Evolutionary conservation across 176 grass and related monocot species (phyloP), one percentile per base, ranked within the genome.

Genomic region (Eleusine indica): DNA sequence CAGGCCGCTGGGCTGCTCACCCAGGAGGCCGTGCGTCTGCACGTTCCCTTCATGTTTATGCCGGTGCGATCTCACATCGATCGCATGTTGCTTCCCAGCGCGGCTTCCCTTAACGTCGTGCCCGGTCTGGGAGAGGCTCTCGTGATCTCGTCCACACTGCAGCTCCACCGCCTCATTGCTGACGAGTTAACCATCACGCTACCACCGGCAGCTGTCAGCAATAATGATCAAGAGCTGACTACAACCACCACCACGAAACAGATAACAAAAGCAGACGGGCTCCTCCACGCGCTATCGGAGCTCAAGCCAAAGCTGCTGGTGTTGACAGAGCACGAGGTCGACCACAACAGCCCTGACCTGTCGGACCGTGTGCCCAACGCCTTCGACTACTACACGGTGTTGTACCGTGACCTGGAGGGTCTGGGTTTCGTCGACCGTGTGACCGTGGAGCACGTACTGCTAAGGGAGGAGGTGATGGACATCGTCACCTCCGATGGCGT

Each of bases 261-360:
- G 22, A 41, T 75, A 17, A 61, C 51, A 2, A 82, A 42, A 52
- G 79, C 85, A 2, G 88, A 93, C 56, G 69, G 62, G 64, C 73
- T 97, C 35, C 87, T 97, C 21, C 60, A 4, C 6, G 32, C 56
- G 9, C 82, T 97, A 10, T 41, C n/a, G 19, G 70, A 44, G 13
- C 65, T 87, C 37, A 66, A 70, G 41, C 94, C 89, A 12, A 97
- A 90, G 81, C 41, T 97, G 43, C 32, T 90, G 79, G 72, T 97
- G 35, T 11, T 97, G 68, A 91, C 89, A 5, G 89, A 97, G 82
- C 89, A 94, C 70, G 91, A 94, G 37, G 84, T 91, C 4, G 74
- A 88, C 76, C 94, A 94, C 89, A 97, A 91, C 10, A 43, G 49
- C 0, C 30, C 37, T 9, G 78, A 35, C 2, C 74, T 97, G 49